Conservation (phyloP, 306 rosid species). For the Medicago ruthenica region DNA sequence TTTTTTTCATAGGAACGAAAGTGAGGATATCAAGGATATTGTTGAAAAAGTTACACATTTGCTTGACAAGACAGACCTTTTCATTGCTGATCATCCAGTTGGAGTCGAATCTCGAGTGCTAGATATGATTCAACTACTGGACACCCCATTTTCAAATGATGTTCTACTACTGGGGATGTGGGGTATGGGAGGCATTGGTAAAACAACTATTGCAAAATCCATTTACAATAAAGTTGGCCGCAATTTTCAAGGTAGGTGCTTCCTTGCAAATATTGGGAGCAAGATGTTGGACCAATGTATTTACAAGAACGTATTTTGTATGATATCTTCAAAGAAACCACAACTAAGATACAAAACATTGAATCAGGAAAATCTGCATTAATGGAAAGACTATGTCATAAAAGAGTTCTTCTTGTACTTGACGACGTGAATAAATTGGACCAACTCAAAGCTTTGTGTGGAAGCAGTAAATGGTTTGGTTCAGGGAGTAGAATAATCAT, state of each 20-base stretch:
- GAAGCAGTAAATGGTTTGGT: conserved; percentile 12
- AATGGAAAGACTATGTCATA: not conserved
- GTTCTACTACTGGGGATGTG: conserved; percentile 14
- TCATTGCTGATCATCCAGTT: not conserved
- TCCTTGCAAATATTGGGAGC: too few species aligned
- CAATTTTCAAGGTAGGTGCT: too few species aligned
- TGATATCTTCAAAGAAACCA: not conserved
- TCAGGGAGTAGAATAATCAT: conserved; percentile 11
- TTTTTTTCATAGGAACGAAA: conserved; percentile 18
- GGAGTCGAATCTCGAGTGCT: conserved; percentile 1
- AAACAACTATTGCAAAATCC: conserved; percentile 9
- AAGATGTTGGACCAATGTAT: not conserved
- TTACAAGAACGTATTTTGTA: conserved; percentile 32
- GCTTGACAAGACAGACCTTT: conserved; percentile 29
- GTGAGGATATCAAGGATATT: not conserved
- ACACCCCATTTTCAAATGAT: not conserved
- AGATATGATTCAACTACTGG: not conserved
- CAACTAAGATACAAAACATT: not conserved
- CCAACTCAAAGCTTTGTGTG: conserved; percentile 7
- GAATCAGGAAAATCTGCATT: not conserved
- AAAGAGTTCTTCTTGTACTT: conserved; percentile 1
- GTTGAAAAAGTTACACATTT: conserved; percentile 11
- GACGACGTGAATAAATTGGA: conserved; percentile 1
- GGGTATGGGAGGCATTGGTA: conserved; percentile 34
- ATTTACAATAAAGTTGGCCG: not conserved